Percentiles rank a stretch among this genome's conserved stretches.
These are phyloP conservation scores for Stenocarpella maydis DNA, from an alignment of 2,329 filamentous ascomycete genomes.

Conservation along the genomic window DNA sequence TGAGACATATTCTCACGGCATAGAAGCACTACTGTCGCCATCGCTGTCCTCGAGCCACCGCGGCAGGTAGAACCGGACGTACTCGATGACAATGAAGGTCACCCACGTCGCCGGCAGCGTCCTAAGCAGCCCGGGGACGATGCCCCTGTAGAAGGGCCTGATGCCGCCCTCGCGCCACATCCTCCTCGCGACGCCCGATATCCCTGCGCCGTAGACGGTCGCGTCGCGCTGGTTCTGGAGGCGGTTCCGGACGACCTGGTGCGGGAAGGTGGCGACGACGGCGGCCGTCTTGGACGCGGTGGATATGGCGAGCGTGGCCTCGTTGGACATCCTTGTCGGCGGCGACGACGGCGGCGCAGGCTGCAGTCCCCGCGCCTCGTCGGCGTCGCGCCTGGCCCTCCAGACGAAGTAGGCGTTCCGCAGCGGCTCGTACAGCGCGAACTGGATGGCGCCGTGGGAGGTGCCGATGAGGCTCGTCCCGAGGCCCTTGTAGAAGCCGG, in stretches of 20 bases:
- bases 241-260: conserved; percentile 88
- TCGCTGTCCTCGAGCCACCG: conserved; percentile 43
- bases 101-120: conserved; percentile 96
- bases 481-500: conserved; percentile 89
- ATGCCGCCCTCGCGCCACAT: conserved; percentile 83
- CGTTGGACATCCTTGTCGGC: conserved; percentile 64
- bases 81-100: conserved; percentile 97
- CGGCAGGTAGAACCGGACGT: conserved; percentile 78
- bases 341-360: conserved; percentile 32
- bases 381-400: conserved; percentile 35
- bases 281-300: conserved; percentile 86
- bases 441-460: conserved; percentile 92
- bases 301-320: conserved; percentile 83
- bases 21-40: background rate
- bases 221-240: conserved; percentile 90
- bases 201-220: conserved; percentile 73
- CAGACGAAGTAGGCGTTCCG: conserved; percentile 64
- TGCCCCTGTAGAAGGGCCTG: conserved; percentile 88
- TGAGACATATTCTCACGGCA: background rate
- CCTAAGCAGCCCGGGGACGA: conserved; percentile 87
- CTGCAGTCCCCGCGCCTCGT: no score
- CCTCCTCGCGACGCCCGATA: conserved; percentile 73
- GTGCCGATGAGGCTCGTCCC: conserved; percentile 86
- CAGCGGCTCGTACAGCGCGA: conserved; percentile 87
- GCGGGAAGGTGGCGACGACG: conserved; percentile 90